phyloP scores from a whole-genome alignment of 2,329 filamentous ascomycete species.

The Emericellopsis cladophorae region DNA sequence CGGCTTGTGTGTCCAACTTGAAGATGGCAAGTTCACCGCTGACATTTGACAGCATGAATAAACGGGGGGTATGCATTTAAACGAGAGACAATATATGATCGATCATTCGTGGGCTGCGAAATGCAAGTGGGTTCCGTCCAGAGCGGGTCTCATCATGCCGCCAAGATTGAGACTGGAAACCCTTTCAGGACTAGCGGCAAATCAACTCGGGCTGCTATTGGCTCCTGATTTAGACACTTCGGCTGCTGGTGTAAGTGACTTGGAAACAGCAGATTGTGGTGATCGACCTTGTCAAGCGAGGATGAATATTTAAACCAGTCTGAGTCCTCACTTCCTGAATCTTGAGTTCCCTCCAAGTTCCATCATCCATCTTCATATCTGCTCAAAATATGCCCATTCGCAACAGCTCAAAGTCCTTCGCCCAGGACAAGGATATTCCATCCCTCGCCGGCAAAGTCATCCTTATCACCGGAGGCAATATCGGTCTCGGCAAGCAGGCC shows the following conservation, averaged over 20 bases:
- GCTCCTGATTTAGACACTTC: background rate
- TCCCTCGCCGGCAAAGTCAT: constrained; percentile 66
- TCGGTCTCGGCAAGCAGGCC: constrained; percentile 55
- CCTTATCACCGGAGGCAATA: constrained; percentile 74
- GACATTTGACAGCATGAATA: no score
- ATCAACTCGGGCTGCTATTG: background rate
- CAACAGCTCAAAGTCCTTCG: background rate
- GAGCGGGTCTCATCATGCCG: no score
- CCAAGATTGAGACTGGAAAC: no score
- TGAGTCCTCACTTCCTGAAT: background rate
- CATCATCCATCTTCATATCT: background rate
- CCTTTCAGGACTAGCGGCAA: no score
- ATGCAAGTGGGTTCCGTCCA: no score
- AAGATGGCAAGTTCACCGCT: background rate
- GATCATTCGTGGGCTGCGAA: no score
- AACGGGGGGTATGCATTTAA: no score
- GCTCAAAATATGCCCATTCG: background rate
- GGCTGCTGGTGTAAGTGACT: background rate
- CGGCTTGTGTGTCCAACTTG: background rate
- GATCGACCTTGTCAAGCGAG: background rate
- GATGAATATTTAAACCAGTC: background rate
- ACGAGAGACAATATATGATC: no score
- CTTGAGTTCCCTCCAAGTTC: no score
- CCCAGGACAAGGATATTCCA: constrained; percentile 18
- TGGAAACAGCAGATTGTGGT: background rate